A percentile compares a stretch with the other conserved stretches of the same genome.
Evolutionary conservation across 2,329 filamentous ascomycete genomes (phyloP).

Genomic region (Xylaria sp.): DNA sequence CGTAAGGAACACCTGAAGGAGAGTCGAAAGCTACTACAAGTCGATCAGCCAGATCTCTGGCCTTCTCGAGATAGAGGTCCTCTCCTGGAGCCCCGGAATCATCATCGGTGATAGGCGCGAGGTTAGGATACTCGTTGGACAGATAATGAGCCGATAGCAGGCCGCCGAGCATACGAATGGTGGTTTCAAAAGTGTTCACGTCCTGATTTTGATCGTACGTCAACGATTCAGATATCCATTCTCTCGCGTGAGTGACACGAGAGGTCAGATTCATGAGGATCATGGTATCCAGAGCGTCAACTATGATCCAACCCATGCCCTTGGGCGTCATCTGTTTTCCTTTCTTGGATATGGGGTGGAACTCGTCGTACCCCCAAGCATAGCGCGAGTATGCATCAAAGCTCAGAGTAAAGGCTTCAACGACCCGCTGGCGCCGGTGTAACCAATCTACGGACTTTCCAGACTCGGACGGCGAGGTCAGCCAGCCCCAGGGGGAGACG

Average conservation of each 20-base stretch:
- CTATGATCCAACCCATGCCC: conserved; percentile 97
- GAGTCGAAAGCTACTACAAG: conserved; percentile 90
- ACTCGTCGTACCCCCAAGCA: conserved; percentile 94
- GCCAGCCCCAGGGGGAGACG: conserved; percentile 66
- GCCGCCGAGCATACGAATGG: conserved; percentile 95
- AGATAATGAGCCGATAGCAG: conserved; percentile 94
- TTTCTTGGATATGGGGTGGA: conserved; percentile 81
- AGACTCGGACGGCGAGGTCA: conserved; percentile 60
- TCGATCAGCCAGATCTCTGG: conserved; percentile 89
- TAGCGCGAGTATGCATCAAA: conserved; percentile 94
- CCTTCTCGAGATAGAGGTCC: conserved; percentile 95
- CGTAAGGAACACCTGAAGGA: conserved; percentile 84
- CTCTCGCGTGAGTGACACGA: conserved; percentile 82
- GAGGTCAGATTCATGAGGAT: conserved; percentile 98
- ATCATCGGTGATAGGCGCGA: conserved; percentile 79
- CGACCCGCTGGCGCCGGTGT: conserved; percentile 80
- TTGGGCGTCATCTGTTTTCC: conserved; percentile 86
- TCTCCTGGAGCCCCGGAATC: conserved; percentile 80
- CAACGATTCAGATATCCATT: conserved; percentile 86
- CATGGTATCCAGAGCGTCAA: conserved; percentile 94
- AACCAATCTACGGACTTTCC: conserved; percentile 74
- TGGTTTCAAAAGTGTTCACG: conserved; percentile 97
- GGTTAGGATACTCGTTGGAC: conserved; percentile 82
- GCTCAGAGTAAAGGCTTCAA: conserved; percentile 88
- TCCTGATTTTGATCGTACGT: conserved; percentile 93